Conservation (phyloP, 306 rosid species). For the Gleditsia sinensis region DNA sequence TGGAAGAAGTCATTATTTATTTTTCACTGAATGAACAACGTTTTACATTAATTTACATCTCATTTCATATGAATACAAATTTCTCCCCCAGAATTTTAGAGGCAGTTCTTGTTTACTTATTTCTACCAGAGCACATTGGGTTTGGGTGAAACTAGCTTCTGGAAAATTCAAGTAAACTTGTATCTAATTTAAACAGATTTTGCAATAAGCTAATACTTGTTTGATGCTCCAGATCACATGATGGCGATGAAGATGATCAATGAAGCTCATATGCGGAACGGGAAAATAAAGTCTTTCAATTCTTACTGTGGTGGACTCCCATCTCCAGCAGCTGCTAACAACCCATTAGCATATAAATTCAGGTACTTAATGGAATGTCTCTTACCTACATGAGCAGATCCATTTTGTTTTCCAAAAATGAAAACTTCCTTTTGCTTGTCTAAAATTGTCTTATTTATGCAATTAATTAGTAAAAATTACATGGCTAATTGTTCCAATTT, state of each 20-base stretch:
- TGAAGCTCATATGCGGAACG: conserved; percentile 66
- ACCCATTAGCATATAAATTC: conserved; percentile 92
- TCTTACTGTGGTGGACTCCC: conserved; percentile 98
- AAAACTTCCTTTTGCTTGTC: not conserved
- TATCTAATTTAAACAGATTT: not conserved
- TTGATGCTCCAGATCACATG: conserved; percentile 83
- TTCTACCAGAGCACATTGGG: not conserved
- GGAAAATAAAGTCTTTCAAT: conserved; percentile 71
- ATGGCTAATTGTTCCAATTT: not conserved
- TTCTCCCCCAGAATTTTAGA: not conserved
- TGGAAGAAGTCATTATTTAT: not conserved
- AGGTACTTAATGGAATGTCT: conserved; percentile 57
- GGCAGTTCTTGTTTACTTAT: not conserved
- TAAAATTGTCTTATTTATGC: not conserved
- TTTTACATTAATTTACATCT: not conserved
- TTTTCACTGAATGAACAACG: not conserved
- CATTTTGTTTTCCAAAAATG: conserved; percentile 4
- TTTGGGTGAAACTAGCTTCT: conserved; percentile 22
- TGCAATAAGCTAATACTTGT: conserved; percentile 24
- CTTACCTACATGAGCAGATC: conserved; percentile 18
- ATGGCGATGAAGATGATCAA: conserved; percentile 97
- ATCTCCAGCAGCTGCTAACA: conserved; percentile 94
- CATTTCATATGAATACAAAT: conserved; percentile 6
- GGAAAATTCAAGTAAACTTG: conserved; percentile 11
- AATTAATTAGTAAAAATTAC: not conserved